Evolutionary conservation across 2,329 filamentous ascomycete species (phyloP), one percentile per base, ranked within the genome.

Genomic region (Periconia sp.): DNA sequence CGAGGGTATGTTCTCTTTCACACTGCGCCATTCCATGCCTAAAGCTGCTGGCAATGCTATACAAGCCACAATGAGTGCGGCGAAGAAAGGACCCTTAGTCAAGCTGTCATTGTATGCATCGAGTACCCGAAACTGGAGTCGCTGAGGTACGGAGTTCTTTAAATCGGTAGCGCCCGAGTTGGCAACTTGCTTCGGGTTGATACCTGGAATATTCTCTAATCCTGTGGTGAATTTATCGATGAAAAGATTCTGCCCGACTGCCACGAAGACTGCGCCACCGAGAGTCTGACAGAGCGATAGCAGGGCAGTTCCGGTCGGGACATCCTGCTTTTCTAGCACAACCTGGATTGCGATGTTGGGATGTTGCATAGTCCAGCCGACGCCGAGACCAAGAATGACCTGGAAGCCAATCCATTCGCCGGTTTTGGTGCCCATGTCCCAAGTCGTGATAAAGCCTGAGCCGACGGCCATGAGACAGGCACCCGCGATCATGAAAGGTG

Each of bases 21-120:
- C 82, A 50, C 76, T 86, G 54, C 73, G 77, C 84, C 84, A 88
- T 65, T 87, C 82, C 67, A 88, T 78, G 1, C 70, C 66, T 1
- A 78, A 47, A 0, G 78, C 73, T 0, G 80, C 83, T 4, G 85
- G 42, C 9, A 86, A 67, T 2, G 74, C 75, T 3, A 85, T 52
- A 19, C 73, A 76, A 1, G 78, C 73, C 57, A 86, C 71, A 5
- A 79, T 77, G 7, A 85, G 68, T 3, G 76, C 78, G 5, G 87
- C 79, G 40, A 81, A 77, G 57, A 86, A 89, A 0, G 78, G 62
- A 1, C 63, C 64, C 13, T 64, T 40, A 18, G 54, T 65, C 5
- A 69, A 29, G 10, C 58, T 54, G 5, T 53, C 25, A 36, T 65
- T 68, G 47, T 69, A 69, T 2, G 63, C 63, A 33, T 49, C 38